Base-by-base conservation (phyloP, 768 basidiomycete genomes). In the Naganishia kalamii region DNA sequence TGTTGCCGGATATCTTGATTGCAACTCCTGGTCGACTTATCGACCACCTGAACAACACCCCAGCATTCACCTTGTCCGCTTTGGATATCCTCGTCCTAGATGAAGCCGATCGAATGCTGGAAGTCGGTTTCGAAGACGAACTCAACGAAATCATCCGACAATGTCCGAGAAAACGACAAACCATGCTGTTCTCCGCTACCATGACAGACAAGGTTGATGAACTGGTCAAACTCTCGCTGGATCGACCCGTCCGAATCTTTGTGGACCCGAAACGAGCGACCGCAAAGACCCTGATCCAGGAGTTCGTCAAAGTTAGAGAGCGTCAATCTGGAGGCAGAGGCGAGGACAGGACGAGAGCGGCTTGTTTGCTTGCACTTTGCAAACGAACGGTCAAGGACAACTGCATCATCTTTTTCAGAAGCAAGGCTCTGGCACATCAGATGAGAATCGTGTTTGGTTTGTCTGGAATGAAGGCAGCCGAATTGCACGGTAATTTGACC, bases 171-270 rank as follows among this genome's bases (percentile, higher is more conserved):
- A 75, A 74, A 15, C 85, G 96, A 40, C 96, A 98, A 76, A 98
- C 96, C 3, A 94, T 99, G 92, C 83, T 99, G 40, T 99, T 99
- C 79, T 96, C 92, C 0, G 96, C 96, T 2, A 99, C 96, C 0
- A 98, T 98, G 89, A 97, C 93, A 4, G 96, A 99, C 77, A 88
- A 89, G 1, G 88, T 98, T 10, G 90, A 96, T 71, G 88, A 92
- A 73, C 84, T 99, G 51, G 89, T 98, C 64, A 87, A 86, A 73
- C 88, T 98, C 83, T 90, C 90, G 13, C 80, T 88, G 52, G 88
- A 91, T 76, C 92, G 88, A 75, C 96, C 96, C 5, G 90, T 93
- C 10, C 84, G 93, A 47, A 82, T 98, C 33, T 97, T 97, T 76
- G 93, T 99, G 23, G 96, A 98, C 74, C 91, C 92, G 8, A 92